These are phyloP conservation scores for Fragilaria radians DNA, from an alignment of 108 stramenopile genomes.

Conservation along the genomic window DNA sequence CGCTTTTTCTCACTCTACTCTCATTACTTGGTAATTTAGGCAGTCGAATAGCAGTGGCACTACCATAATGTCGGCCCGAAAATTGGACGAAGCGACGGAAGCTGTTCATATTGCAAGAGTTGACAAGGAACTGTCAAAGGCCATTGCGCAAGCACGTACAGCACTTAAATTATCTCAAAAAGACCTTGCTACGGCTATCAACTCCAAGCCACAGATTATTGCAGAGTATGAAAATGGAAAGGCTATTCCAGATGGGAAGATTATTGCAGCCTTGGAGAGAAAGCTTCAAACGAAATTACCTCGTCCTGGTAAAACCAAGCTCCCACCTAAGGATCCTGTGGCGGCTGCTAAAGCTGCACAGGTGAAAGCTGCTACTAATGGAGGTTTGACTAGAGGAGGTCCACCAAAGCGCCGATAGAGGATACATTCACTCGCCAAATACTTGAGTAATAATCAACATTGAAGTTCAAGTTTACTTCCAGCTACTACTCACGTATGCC, in stretches of 20 bases:
- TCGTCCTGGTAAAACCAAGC: conserved; percentile 77
- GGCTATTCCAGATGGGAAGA: conserved; percentile 94
- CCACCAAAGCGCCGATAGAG: conserved; percentile 84
- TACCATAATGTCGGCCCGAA: conserved; percentile 77
- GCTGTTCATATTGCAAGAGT: conserved; percentile 80
- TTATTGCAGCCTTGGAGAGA: conserved; percentile 91
- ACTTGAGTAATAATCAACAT: too few relatives aligned
- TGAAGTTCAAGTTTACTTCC: too few relatives aligned
- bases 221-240: conserved; percentile 94
- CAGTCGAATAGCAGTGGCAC: too few relatives aligned
- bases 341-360: conserved; percentile 26
- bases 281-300: conserved; percentile 87
- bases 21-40: too few relatives aligned
- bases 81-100: conserved; percentile 93
- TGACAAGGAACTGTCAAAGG: conserved; percentile 83
- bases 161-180: conserved; percentile 98
- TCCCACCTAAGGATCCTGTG: conserved; percentile 30
- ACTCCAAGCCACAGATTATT: conserved; percentile 97
- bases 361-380: conserved; percentile 28
- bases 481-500: too few relatives aligned
- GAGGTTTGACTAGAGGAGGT: conserved; percentile 55
- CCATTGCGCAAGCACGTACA: conserved; percentile 93
- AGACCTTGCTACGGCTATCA: conserved; percentile 92
- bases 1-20: too few relatives aligned
- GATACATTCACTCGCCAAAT: too few relatives aligned